A percentile compares a stretch with the other conserved stretches of the same genome.
Conservation (phyloP, 306 rosid species). For the Biancaea sappan region DNA sequence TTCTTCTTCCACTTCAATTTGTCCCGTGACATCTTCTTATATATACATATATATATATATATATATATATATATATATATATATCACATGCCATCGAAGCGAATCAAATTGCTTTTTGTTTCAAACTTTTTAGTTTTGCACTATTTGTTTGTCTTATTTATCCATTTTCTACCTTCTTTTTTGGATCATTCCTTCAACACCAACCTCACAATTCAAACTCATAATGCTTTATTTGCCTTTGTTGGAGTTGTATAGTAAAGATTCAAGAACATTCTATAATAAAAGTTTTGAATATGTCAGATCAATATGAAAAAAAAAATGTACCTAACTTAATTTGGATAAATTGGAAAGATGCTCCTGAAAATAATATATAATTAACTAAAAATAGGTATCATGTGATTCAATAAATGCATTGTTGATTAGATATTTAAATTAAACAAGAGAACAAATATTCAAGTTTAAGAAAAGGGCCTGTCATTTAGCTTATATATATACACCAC, state of each 20-base stretch:
- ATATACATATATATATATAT: too few relatives aligned
- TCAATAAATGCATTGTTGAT: too few relatives aligned
- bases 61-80: slow-evolving; percentile 11
- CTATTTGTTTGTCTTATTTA: neutral
- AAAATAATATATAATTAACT: too few relatives aligned
- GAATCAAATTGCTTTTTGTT: neutral
- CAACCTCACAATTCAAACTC: slow-evolving; percentile 37
- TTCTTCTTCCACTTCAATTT: slow-evolving; percentile 44
- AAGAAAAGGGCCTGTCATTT: neutral
- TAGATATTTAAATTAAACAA: neutral
- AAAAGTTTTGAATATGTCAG: too few relatives aligned
- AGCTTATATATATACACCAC: neutral
- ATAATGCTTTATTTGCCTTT: slow-evolving; percentile 24
- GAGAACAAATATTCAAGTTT: neutral
- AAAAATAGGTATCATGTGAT: too few relatives aligned
- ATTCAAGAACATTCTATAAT: too few relatives aligned
- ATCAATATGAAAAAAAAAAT: too few relatives aligned
- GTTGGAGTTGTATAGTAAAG: too few relatives aligned
- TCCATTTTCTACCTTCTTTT: neutral
- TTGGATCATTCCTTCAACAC: slow-evolving; percentile 23
- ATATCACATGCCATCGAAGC: slow-evolving; percentile 45
- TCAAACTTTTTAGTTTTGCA: neutral
- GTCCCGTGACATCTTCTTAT: slow-evolving; percentile 46
- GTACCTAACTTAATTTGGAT: too few relatives aligned
- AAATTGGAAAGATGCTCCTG: too few relatives aligned